Evolutionary conservation across 805 yeast species (phyloP).

Genomic region (Candida railenensis): DNA sequence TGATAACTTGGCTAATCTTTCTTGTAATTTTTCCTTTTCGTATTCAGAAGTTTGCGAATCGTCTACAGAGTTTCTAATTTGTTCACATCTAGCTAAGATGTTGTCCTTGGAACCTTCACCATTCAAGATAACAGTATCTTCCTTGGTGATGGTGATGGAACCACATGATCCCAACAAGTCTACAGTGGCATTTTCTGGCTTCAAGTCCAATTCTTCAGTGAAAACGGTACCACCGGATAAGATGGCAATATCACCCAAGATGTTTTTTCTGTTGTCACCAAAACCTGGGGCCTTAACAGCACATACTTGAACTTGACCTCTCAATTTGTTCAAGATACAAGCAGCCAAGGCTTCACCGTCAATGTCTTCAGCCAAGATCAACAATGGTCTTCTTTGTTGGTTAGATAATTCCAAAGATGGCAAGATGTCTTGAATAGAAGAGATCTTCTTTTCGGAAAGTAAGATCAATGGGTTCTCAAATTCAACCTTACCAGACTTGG

Average conservation of each 20-base stretch:
- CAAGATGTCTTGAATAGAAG: slow-evolving; percentile 84
- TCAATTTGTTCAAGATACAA: slow-evolving; percentile 91
- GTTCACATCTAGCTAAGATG: slow-evolving; percentile 86
- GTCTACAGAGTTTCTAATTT: slow-evolving; percentile 78
- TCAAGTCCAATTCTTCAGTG: slow-evolving; percentile 92
- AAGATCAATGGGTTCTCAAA: slow-evolving; percentile 89
- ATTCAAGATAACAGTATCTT: slow-evolving; percentile 90
- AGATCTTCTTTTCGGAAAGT: slow-evolving; percentile 85
- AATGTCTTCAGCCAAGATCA: slow-evolving; percentile 91
- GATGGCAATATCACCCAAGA: slow-evolving; percentile 91
- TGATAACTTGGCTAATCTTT: slow-evolving; percentile 92
- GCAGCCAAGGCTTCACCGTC: slow-evolving; percentile 99
- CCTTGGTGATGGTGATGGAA: slow-evolving; percentile 88
- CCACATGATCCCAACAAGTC: slow-evolving; percentile 92
- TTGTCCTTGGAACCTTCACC: slow-evolving; percentile 86
- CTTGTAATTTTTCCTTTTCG: slow-evolving; percentile 96
- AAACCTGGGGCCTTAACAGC: slow-evolving; percentile 99
- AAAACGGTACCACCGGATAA: slow-evolving; percentile 89
- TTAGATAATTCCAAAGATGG: slow-evolving; percentile 93
- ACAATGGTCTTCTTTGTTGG: slow-evolving; percentile 88
- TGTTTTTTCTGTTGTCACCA: slow-evolving; percentile 98
- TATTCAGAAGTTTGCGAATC: slow-evolving; percentile 79
- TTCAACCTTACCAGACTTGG: slow-evolving; percentile 91
- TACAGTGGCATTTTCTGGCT: slow-evolving; percentile 90
- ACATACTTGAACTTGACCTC: slow-evolving; percentile 97